These are phyloP conservation scores for Pythium brachiatum DNA, from an alignment of 352 stramenopile genomes.

Conservation along the genomic window DNA sequence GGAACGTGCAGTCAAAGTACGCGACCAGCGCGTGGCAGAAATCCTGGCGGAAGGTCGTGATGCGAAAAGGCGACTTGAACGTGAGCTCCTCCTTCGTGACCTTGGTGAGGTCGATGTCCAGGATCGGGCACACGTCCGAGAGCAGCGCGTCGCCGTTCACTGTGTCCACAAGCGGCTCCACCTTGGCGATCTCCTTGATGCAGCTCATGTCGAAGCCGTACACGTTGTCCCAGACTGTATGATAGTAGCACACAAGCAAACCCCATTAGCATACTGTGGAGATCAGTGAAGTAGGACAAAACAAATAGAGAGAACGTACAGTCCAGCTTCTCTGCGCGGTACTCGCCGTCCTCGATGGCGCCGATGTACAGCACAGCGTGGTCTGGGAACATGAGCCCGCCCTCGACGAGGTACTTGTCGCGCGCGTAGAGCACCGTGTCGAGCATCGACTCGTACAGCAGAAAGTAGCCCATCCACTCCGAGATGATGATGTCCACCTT, in stretches of 20 bases:
- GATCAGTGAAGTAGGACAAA: conserved; percentile 4
- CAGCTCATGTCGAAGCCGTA: conserved; percentile 99
- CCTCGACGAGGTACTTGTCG: conserved; percentile 94
- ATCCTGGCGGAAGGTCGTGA: conserved; percentile 92
- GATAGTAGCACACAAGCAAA: background rate
- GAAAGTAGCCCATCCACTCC: conserved; percentile 99
- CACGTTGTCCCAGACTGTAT: conserved; percentile 97
- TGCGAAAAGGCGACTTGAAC: conserved; percentile 90
- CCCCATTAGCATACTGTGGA: background rate
- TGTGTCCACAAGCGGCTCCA: conserved; percentile 97
- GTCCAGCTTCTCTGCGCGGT: conserved; percentile 92
- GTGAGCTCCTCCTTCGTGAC: conserved; percentile 94
- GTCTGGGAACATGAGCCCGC: conserved; percentile 95
- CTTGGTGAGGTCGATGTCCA: conserved; percentile 90
- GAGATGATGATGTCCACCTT: conserved; percentile 97
- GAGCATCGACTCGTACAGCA: conserved; percentile 98
- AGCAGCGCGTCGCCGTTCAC: conserved; percentile 92
- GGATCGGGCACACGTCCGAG: conserved; percentile 89
- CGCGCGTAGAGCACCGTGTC: conserved; percentile 95
- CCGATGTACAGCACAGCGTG: conserved; percentile 95
- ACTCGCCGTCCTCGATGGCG: conserved; percentile 95
- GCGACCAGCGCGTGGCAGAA: conserved; percentile 96
- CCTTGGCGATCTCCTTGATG: conserved; percentile 96
- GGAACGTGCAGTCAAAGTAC: conserved; percentile 99
- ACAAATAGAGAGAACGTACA: conserved; percentile 38